These are phyloP conservation scores for Bipolaris gigantea DNA, from an alignment of 2,329 filamentous ascomycete species.

Conservation along the genomic window DNA sequence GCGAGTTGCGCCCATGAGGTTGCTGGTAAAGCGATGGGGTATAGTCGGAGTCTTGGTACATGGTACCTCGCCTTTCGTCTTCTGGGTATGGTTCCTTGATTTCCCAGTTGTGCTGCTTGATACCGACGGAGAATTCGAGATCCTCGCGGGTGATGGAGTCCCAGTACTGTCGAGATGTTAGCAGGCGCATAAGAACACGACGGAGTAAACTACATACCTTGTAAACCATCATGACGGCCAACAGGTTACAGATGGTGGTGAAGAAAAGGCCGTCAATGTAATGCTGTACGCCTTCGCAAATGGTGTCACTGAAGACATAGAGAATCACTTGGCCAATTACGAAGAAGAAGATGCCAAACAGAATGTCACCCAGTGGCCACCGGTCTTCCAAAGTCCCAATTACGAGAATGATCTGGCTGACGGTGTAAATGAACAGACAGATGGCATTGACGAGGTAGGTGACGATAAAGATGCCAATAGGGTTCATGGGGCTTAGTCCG, in stretches of 20 bases:
- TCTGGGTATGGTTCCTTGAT: slow-evolving; percentile 81
- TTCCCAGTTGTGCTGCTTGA: slow-evolving; percentile 96
- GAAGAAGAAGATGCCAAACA: slow-evolving; percentile 89
- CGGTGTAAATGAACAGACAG: slow-evolving; percentile 80
- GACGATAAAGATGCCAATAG: slow-evolving; percentile 85
- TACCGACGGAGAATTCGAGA: slow-evolving; percentile 95
- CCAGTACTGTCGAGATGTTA: slow-evolving; percentile 72
- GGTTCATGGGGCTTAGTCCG: slow-evolving; percentile 81
- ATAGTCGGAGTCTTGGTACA: slow-evolving; percentile 69
- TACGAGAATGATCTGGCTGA: slow-evolving; percentile 86
- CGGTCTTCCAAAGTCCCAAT: slow-evolving; percentile 88
- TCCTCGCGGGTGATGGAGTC: slow-evolving; percentile 98
- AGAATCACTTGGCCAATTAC: slow-evolving; percentile 88
- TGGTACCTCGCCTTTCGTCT: slow-evolving; percentile 77
- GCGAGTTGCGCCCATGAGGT: slow-evolving; percentile 37
- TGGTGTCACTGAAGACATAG: slow-evolving; percentile 82
- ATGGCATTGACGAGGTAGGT: slow-evolving; percentile 89
- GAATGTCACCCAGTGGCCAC: slow-evolving; percentile 91
- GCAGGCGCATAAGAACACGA: slow-evolving; percentile 1
- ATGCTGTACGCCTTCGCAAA: slow-evolving; percentile 83
- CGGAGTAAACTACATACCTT: slow-evolving; percentile 64
- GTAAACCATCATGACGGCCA: slow-evolving; percentile 99
- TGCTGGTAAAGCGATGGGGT: slow-evolving; percentile 52
- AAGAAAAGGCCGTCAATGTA: slow-evolving; percentile 96
- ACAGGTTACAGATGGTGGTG: slow-evolving; percentile 86